Evolutionary conservation across 805 yeast genomes (phyloP).

Genomic region (Saturnispora bothae): DNA sequence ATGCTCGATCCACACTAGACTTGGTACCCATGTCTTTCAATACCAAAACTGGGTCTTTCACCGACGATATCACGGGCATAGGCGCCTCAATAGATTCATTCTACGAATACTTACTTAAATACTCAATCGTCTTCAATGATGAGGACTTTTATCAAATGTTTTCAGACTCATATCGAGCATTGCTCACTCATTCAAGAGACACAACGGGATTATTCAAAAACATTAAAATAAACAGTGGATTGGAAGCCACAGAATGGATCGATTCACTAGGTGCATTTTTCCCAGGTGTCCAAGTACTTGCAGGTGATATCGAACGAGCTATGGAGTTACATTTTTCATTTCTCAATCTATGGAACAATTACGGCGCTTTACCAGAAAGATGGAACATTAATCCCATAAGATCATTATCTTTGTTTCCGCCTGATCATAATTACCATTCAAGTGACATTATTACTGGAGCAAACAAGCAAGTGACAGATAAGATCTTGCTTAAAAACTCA

Average conservation of each 20-base stretch:
- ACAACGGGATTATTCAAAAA: slow-evolving; percentile 33
- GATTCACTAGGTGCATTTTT: slow-evolving; percentile 83
- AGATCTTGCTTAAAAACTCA: slow-evolving; percentile 24
- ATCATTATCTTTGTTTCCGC: slow-evolving; percentile 14
- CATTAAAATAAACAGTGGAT: slow-evolving; percentile 45
- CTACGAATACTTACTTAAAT: slow-evolving; percentile 79
- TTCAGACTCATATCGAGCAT: slow-evolving; percentile 47
- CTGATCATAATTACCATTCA: slow-evolving; percentile 10
- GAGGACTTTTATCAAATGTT: slow-evolving; percentile 42
- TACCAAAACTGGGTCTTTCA: slow-evolving; percentile 31
- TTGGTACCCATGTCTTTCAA: slow-evolving; percentile 72
- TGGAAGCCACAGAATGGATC: slow-evolving; percentile 52
- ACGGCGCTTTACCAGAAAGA: slow-evolving; percentile 79
- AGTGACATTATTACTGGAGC: slow-evolving; percentile 18
- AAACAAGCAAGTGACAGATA: slow-evolving; percentile 17
- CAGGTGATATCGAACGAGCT: slow-evolving; percentile 66
- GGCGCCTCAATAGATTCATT: slow-evolving; percentile 92
- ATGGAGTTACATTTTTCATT: slow-evolving; percentile 48
- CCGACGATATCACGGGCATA: slow-evolving; percentile 57
- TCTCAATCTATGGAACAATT: slow-evolving; percentile 69
- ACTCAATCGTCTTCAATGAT: slow-evolving; percentile 62
- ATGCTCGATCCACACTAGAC: slow-evolving; percentile 46
- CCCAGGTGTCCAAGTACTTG: slow-evolving; percentile 73
- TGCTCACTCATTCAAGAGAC: slow-evolving; percentile 40
- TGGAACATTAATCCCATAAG: slow-evolving; percentile 42